Base-by-base conservation (phyloP, 1,139 yeast genomes). In the Entelexis paramagnoliae region DNA sequence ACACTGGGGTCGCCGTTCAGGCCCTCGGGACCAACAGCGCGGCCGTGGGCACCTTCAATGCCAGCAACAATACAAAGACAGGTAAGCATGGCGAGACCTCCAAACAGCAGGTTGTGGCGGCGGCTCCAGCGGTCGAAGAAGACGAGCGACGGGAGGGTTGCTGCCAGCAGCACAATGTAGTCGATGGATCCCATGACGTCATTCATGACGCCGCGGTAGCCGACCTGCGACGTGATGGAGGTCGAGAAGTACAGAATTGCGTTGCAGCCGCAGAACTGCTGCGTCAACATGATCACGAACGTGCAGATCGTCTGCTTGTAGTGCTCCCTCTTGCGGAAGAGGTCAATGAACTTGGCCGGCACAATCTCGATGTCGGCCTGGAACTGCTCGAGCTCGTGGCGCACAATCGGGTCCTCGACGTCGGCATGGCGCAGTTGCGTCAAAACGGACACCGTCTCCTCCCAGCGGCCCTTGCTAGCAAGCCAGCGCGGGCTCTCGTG, bases 401-500 rank as follows among this genome's bases (percentile, higher is more conserved):
- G 71, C 56, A 70, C 66, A 58, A 81, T 81, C 20, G 72, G 69
- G 44, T 79, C 79, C 62, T 79, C 77, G 48, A 76, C 39, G 19
- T 54, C 56, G 16, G 40, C 33, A 17, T 53, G 42, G 29, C 54
- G 51, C 43, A 51, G 48, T 38, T 41, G 55, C 42, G 46, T 51
- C 52, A 80, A 72, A 49, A 78, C 72, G 3, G 60, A 62, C 58
- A 72, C 75, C 36, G 79, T 76, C 54, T 78, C 79, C n/a, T 78
- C 81, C 79, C 81, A 78, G 56, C 74, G 69, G 45, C 76, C 80
- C 57, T 75, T 76, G 54, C 75, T 73, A 46, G 83, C 81, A 60
- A 80, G 70, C 85, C 86, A 81, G 68, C 86, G 76, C 53, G 87
- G 86, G 22, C 84, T 78, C 65, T 81, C 87, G 24, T 80, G 82